Percentiles rank a stretch among this genome's conserved stretches.
phyloP scores from a whole-genome alignment of 2,329 filamentous ascomycete species.

The Blastomyces gilchristii region DNA sequence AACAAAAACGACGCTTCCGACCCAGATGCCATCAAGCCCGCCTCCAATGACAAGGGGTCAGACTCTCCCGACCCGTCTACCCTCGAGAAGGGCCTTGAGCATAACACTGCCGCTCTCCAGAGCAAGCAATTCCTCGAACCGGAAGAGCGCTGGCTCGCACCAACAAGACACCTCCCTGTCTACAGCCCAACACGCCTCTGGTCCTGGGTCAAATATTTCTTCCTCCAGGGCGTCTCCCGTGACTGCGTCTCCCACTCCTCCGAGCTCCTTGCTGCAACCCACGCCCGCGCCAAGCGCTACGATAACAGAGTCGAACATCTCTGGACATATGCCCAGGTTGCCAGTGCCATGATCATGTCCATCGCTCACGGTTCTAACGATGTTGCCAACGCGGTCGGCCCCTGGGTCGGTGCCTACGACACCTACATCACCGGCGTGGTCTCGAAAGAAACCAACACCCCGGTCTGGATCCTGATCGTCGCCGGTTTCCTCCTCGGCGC shows the following conservation, averaged over 20 bases:
- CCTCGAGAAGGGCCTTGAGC: constrained; percentile 17
- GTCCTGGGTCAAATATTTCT: constrained; percentile 35
- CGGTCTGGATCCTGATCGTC: constrained; percentile 32
- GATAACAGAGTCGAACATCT: constrained; percentile 41
- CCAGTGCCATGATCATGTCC: constrained; percentile 34
- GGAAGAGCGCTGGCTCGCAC: constrained; percentile 25
- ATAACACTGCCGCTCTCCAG: constrained; percentile 15
- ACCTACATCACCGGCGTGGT: constrained; percentile 27
- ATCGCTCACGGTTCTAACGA: constrained; percentile 39
- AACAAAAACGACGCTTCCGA: constrained; percentile 3
- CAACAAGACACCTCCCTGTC: constrained; percentile 24
- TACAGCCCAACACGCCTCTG: constrained; percentile 24
- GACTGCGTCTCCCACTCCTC: constrained; percentile 35
- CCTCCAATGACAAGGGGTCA: constrained; percentile 3
- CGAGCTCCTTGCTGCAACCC: constrained; percentile 29
- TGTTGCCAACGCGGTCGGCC: constrained; percentile 35
- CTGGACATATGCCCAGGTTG: constrained; percentile 38
- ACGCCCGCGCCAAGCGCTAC: constrained; percentile 36
- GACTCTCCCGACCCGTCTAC: constrained; percentile 7
- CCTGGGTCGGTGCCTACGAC: constrained; percentile 32
- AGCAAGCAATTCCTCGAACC: constrained; percentile 24
- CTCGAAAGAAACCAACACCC: constrained; percentile 24
- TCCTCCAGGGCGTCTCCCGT: constrained; percentile 37
- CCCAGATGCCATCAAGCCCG: constrained; percentile 5
- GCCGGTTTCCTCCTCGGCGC: constrained; percentile 31